Base-by-base conservation (phyloP, 108 stramenopile species). In the Epithemia pelagica region DNA sequence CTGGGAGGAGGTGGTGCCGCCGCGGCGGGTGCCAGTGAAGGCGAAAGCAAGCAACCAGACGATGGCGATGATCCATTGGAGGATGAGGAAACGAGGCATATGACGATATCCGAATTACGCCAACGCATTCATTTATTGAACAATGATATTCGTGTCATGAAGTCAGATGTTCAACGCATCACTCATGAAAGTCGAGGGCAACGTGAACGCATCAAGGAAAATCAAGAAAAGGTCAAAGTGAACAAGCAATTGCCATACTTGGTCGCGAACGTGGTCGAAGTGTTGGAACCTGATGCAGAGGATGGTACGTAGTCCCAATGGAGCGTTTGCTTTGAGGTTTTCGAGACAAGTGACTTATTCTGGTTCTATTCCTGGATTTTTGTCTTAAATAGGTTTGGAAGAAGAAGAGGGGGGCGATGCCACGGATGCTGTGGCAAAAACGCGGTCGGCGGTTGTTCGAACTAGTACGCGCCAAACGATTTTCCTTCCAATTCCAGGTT, bases 191-290 rank as follows among this genome's bases (percentile, higher is more conserved):
- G 82, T 62, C 75, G 87, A 26, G 85, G 73, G 37, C 95, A 97
- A 75, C 81, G 84, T 10, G 95, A 97, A 55, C 86, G 92, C n/a
- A 98, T 98, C 71, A 92, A 93, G 29, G 99, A 99, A 61, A 99
- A 99, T 79, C 87, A 90, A 67, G 99, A 99, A 68, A 98, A 99
- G 77, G 92, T 99, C 74, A 98, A 99, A 73, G 69, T 99, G 57
- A 99, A 99, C 90, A 98, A 98, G 80, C 96, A 98, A 80, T 72
- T 99, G 62, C 99, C 99, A 0, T 99, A 96, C 72, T 85, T 99
- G 7, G 99, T 99, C 10, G 99, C 95, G 18, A 99, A 99, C 81
- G 95, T 99, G 3, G 94, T 99, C 26, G 98, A 97, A 79, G 68
- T 95, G 0, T 80, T 88, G 59, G 91, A 92, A 32, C 90, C 91